phyloP scores from a whole-genome alignment of 805 yeast genomes.

The Millerozyma miso region DNA sequence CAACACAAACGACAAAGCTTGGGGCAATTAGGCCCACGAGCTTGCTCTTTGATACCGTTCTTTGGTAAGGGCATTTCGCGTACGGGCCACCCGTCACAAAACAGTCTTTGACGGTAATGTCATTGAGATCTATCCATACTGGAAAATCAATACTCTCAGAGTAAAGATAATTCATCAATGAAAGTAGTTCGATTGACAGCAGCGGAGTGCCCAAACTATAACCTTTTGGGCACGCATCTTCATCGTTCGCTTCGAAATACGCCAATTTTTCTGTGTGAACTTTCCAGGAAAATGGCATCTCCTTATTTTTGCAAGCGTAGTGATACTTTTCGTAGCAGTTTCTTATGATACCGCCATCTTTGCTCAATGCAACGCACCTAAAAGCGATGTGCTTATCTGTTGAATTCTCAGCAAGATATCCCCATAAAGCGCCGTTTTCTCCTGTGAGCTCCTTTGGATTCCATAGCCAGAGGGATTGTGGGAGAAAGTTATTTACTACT shows the following conservation, averaged over 20 bases:
- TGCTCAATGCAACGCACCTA: slow-evolving; percentile 38
- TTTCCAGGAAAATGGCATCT: slow-evolving; percentile 41
- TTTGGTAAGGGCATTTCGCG: slow-evolving; percentile 74
- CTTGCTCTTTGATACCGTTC: slow-evolving; percentile 47
- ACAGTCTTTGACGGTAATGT: slow-evolving; percentile 66
- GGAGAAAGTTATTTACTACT: slow-evolving; percentile 19
- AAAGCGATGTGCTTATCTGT: slow-evolving; percentile 19
- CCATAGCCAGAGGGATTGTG: slow-evolving; percentile 71
- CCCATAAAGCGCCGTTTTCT: slow-evolving; percentile 11
- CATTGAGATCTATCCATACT: slow-evolving; percentile 80
- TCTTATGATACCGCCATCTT: slow-evolving; percentile 57
- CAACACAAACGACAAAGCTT: slow-evolving; percentile 53
- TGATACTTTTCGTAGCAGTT: slow-evolving; percentile 57
- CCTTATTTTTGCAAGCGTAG: slow-evolving; percentile 52
- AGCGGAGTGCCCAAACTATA: slow-evolving; percentile 28
- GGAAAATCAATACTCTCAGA: slow-evolving; percentile 24
- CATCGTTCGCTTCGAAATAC: slow-evolving; percentile 43
- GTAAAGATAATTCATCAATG: slow-evolving; percentile 26
- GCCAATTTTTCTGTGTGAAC: slow-evolving; percentile 21
- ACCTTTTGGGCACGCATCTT: slow-evolving; percentile 29
- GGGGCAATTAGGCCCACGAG: slow-evolving; percentile 66
- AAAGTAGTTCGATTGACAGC: slow-evolving; percentile 33
- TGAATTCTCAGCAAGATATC: not conserved
- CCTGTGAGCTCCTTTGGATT: slow-evolving; percentile 47
- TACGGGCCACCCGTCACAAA: slow-evolving; percentile 84